Evolutionary conservation across 768 basidiomycete genomes (phyloP).

Genomic region (Collybiopsis luxurians): DNA sequence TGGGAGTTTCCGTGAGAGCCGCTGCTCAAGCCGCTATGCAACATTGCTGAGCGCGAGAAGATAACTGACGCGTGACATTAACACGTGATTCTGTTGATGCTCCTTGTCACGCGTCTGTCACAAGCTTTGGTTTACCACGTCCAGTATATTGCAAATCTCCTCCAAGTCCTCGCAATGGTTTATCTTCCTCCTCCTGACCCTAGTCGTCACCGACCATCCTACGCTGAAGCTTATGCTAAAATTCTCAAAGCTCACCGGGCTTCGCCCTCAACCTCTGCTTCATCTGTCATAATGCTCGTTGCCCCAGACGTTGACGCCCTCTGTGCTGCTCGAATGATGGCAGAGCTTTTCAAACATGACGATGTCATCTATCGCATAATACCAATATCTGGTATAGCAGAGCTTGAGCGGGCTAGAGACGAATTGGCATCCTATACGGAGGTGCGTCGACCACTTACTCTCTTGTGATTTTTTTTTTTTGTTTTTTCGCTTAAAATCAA

Average conservation of each 20-base stretch:
- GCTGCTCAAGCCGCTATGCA: too few relatives aligned
- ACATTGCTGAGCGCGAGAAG: too few relatives aligned
- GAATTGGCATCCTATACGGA: constrained; percentile 67
- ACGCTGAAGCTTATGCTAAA: constrained; percentile 67
- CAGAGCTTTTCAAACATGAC: constrained; percentile 88
- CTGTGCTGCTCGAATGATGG: constrained; percentile 88
- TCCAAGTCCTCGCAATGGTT: constrained; percentile 41
- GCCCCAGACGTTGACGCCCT: constrained; percentile 91
- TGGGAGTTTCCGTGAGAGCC: too few relatives aligned
- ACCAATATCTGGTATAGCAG: constrained; percentile 83
- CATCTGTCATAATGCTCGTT: constrained; percentile 82
- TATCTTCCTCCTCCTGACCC: constrained; percentile 69
- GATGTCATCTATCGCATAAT: constrained; percentile 89
- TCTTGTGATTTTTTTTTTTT: background rate
- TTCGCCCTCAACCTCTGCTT: constrained; percentile 73
- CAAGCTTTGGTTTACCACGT: background rate
- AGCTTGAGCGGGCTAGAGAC: constrained; percentile 63
- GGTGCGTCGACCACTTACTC: constrained; percentile 36
- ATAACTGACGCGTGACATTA: too few relatives aligned
- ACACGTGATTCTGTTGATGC: background rate
- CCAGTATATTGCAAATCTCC: background rate
- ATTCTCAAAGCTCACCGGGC: constrained; percentile 73
- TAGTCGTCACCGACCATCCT: constrained; percentile 47
- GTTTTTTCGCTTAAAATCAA: background rate
- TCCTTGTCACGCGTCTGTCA: background rate